Base-by-base conservation (phyloP, 495 filamentous ascomycete genomes). In the Aspergillus bertholletiae region DNA sequence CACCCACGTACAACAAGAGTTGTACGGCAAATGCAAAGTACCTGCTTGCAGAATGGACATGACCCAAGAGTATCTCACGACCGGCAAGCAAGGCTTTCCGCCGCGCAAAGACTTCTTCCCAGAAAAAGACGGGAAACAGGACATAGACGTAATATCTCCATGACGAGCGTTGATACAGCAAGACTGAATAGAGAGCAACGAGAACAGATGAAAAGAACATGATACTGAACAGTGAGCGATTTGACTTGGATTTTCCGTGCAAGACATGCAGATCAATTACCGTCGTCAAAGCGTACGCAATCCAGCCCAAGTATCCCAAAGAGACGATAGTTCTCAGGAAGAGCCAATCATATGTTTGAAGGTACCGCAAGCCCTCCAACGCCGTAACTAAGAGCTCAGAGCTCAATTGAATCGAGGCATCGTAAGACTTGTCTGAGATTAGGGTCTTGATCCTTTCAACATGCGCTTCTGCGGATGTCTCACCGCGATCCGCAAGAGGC, bases 321-420 rank as follows among this genome's bases (percentile, higher is more conserved):
- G 95, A 95, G 30, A 99, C 88, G 32, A 97, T 80, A n/a, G 87
- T 87, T 47, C 95, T 80, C 30, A 99, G 70, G 74, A 99, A 97
- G n/a, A 97, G 79, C 95, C 95, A 99, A 71, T 99, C 94, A 59
- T 90, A 90, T 0, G 90, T 97, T 67, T 99, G 95, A 26, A 97
- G 80, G 65, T 99, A 99, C 37, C 94, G 83, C 37, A 99, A 77
- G 21, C 95, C 95, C 52, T 90, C 84, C 2, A 97, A 79, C 5
- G 86, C 89, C 17, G 86, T 69, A 53, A 86, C 82, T 52, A 97
- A 87, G 12, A 97, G 73, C 7, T 86, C 82, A 12, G 85, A 82
- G 11, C 88, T 90, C 53, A 87, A 78, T 47, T 78, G 69, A 61
- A 97, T 96, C 1, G 92, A 89, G 55, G 84, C 79, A 41, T 92